Percentiles rank a stretch among this genome's conserved stretches.
Conservation (phyloP, 2,329 filamentous ascomycete genomes). For the Thyridium curvatum region DNA sequence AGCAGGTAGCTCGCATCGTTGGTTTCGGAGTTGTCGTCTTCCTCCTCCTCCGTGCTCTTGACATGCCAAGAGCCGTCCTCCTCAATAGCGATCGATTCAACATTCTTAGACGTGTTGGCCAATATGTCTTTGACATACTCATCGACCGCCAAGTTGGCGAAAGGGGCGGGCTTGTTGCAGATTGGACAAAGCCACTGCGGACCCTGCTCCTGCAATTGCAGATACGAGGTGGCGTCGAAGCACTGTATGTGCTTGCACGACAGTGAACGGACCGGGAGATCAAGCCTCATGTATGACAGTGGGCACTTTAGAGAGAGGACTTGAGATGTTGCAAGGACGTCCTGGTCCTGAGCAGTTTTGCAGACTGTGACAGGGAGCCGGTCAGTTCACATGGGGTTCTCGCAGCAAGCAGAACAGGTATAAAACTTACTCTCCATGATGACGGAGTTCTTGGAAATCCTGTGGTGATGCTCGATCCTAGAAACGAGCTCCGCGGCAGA, state of each 20-base stretch:
- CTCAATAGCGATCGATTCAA: conserved; percentile 86
- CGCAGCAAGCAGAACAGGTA: background rate
- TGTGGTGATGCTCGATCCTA: conserved; percentile 58
- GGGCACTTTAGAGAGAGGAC: conserved; percentile 91
- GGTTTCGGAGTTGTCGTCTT: conserved; percentile 15
- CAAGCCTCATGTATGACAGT: conserved; percentile 76
- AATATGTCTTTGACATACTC: conserved; percentile 85
- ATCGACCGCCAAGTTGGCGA: conserved; percentile 78
- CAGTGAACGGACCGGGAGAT: conserved; percentile 70
- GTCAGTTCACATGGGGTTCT: conserved; percentile 8
- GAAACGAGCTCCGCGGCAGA: conserved; percentile 66
- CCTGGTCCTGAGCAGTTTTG: conserved; percentile 74
- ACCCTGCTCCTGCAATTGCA: conserved; percentile 91
- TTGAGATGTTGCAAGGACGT: conserved; percentile 83
- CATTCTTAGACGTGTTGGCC: conserved; percentile 58
- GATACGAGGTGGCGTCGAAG: conserved; percentile 87
- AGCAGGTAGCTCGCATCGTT: conserved; percentile 16
- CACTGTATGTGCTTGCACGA: conserved; percentile 87
- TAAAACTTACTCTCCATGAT: conserved; percentile 68
- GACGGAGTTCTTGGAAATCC: conserved; percentile 75
- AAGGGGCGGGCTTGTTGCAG: conserved; percentile 78
- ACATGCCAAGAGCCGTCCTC: conserved; percentile 72
- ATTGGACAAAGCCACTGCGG: conserved; percentile 96
- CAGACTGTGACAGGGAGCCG: conserved; percentile 49
- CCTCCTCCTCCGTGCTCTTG: conserved; percentile 24